A percentile compares a stretch with the other conserved stretches of the same genome.
These are phyloP conservation scores for Coemansia sp. DNA, from an alignment of 192 early-diverging fungal genomes.

Conservation along the genomic window DNA sequence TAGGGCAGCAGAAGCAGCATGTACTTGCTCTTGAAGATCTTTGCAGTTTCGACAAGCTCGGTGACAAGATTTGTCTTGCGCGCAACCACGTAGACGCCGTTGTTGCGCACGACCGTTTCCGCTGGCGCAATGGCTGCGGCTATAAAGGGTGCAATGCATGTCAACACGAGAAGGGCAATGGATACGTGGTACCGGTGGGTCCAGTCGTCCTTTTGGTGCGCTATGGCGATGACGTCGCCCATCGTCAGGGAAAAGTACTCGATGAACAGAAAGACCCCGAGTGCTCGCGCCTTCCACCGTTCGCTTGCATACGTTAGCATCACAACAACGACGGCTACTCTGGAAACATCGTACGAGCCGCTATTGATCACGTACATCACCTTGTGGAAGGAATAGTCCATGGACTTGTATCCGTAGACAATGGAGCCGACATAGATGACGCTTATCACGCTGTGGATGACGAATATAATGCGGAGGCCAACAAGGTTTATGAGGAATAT, in stretches of 20 bases:
- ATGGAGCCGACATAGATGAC: slow-evolving; percentile 25
- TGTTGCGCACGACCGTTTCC: slow-evolving; percentile 30
- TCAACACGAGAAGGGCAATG: slow-evolving; percentile 16
- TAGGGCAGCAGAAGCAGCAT: slow-evolving; percentile 27
- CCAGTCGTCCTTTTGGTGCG: slow-evolving; percentile 6
- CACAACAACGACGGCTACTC: slow-evolving; percentile 35
- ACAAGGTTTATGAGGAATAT: slow-evolving; percentile 41
- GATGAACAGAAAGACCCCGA: slow-evolving; percentile 27
- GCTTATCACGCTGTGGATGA: slow-evolving; percentile 27
- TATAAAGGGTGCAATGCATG: slow-evolving; percentile 30
- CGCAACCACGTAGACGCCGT: slow-evolving; percentile 43
- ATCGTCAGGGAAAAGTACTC: slow-evolving; percentile 40
- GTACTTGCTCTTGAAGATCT: slow-evolving; percentile 20
- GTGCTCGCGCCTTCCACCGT: slow-evolving; percentile 35
- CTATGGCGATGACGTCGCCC: slow-evolving; percentile 32
- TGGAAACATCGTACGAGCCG: slow-evolving; percentile 24
- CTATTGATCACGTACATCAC: slow-evolving; percentile 15
- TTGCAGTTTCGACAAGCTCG: slow-evolving; percentile 21
- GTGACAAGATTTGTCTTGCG: slow-evolving; percentile 18
- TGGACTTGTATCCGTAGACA: slow-evolving; percentile 20
- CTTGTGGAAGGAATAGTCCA: slow-evolving; percentile 13
- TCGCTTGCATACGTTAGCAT: slow-evolving; percentile 41
- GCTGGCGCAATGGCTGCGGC: slow-evolving; percentile 28
- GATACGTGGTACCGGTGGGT: slow-evolving; percentile 12
- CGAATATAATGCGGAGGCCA: slow-evolving; percentile 27